A percentile compares a stretch with the other conserved stretches of the same genome.
phyloP scores from a whole-genome alignment of 83 land plant species.

The Isoetes engelmannii region DNA sequence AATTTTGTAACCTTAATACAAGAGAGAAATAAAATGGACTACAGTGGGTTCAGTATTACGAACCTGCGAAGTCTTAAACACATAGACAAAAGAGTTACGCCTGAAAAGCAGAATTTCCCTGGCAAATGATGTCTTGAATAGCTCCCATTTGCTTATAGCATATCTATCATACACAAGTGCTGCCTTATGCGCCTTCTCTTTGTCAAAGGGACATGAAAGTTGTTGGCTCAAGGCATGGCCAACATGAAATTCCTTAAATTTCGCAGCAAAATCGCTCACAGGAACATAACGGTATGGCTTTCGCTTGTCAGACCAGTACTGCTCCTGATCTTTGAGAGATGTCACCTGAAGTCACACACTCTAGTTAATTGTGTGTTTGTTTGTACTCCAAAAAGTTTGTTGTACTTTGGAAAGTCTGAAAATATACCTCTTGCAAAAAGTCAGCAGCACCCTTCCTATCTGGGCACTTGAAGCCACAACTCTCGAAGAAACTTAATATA shows the following conservation, averaged over 20 bases:
- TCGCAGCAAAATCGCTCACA: conserved; percentile 15
- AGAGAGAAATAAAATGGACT: background rate
- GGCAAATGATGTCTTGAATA: conserved; percentile 16
- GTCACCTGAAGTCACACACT: conserved; percentile 64
- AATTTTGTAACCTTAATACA: background rate
- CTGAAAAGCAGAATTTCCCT: conserved; percentile 15
- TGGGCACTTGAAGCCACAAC: conserved; percentile 68
- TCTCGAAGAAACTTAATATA: conserved; percentile 52
- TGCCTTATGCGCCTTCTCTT: conserved; percentile 13
- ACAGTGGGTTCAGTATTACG: background rate
- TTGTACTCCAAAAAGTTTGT: too few relatives aligned
- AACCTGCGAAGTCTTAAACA: conserved; percentile 20
- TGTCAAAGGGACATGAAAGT: conserved; percentile 11
- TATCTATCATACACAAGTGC: conserved; percentile 13
- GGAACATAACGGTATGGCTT: conserved; percentile 33
- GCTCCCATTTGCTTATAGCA: conserved; percentile 15
- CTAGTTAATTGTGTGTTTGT: too few relatives aligned
- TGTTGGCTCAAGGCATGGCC: conserved; percentile 4
- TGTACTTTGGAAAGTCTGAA: background rate
- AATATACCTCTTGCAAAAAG: conserved; percentile 55
- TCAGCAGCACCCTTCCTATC: conserved; percentile 73
- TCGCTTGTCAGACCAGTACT: conserved; percentile 43
- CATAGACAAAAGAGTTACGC: conserved; percentile 21
- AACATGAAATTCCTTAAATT: conserved; percentile 20
- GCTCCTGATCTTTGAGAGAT: conserved; percentile 57